Evolutionary conservation across 78 protist genomes (phyloP).

Genomic region (Anaeramoeba flamelloides): DNA sequence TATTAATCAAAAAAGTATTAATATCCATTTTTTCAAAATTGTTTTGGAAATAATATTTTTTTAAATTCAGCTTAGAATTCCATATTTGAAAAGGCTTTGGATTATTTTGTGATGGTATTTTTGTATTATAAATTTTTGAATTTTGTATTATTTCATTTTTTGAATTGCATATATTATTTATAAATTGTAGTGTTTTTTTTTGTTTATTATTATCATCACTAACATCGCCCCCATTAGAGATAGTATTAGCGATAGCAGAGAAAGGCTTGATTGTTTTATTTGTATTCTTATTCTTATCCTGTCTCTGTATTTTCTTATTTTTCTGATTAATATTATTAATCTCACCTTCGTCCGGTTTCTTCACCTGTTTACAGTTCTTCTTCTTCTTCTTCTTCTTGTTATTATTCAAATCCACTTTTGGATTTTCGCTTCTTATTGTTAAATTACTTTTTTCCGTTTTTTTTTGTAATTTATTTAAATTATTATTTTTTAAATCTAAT

Average conservation of each 20-base stretch:
- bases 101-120: background rate
- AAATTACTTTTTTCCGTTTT: background rate
- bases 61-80: background rate
- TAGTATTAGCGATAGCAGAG: background rate
- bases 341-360: background rate
- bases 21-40: background rate
- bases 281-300: background rate
- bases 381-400: background rate
- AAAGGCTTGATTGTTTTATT: background rate
- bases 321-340: background rate
- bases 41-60: background rate
- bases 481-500: background rate
- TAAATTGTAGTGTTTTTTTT: conserved; percentile 1
- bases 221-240: background rate
- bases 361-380: background rate
- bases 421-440: background rate
- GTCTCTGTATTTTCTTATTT: background rate
- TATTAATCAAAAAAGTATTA: background rate
- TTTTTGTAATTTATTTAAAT: conserved; percentile 1
- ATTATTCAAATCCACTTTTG: background rate
- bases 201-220: background rate
- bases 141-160: background rate
- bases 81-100: background rate
- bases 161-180: background rate
- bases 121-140: background rate